These are phyloP conservation scores for Lachnellula occidentalis DNA, from an alignment of 2,329 filamentous ascomycete genomes.

Conservation along the genomic window DNA sequence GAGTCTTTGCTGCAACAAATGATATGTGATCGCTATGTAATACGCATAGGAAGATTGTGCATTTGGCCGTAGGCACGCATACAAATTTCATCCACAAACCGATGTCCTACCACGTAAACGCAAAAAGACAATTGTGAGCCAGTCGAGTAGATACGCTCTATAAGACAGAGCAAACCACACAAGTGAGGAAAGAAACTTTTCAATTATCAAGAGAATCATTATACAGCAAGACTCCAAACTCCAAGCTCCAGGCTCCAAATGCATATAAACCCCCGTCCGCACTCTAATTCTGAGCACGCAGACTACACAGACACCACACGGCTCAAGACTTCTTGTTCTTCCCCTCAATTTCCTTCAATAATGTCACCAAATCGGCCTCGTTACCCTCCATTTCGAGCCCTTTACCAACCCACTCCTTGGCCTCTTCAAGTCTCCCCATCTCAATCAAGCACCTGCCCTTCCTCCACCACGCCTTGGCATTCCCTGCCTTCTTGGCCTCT, in stretches of 20 bases:
- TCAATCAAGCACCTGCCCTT: slow-evolving; percentile 79
- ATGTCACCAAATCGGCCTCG: slow-evolving; percentile 55
- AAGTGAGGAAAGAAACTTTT: background rate
- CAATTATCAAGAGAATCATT: background rate
- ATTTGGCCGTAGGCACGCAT: background rate
- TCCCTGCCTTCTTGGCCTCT: slow-evolving; percentile 78
- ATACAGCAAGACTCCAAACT: slow-evolving; percentile 1
- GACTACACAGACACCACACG: background rate
- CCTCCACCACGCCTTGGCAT: slow-evolving; percentile 93
- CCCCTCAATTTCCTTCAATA: slow-evolving; percentile 58
- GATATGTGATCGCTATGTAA: background rate
- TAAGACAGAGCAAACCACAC: background rate
- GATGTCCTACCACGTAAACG: no score
- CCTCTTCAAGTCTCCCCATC: slow-evolving; percentile 85
- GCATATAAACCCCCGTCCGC: background rate
- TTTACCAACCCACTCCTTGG: slow-evolving; percentile 68
- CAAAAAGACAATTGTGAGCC: background rate
- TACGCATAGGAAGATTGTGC: background rate
- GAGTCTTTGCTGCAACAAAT: background rate
- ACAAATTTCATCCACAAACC: background rate
- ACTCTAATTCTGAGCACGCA: background rate
- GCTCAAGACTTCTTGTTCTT: slow-evolving; percentile 29
- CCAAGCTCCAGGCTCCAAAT: background rate
- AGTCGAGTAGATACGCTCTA: background rate
- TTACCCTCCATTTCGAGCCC: slow-evolving; percentile 79